Percentiles rank a stretch among this genome's conserved stretches.
Evolutionary conservation across 2,329 filamentous ascomycete species (phyloP).

Genomic region (Cladophialophora immunda): DNA sequence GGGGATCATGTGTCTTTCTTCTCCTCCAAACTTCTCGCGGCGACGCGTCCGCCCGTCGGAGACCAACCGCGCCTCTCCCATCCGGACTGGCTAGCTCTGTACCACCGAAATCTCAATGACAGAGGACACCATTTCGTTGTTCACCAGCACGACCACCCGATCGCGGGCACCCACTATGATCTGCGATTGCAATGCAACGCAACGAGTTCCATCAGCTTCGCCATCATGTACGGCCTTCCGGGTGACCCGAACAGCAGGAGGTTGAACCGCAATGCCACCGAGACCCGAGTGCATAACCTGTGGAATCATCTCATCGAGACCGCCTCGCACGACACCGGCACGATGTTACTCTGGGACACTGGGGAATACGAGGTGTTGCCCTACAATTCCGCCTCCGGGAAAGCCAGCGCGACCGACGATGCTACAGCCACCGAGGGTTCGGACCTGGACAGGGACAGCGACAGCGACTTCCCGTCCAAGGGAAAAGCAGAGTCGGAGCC

Average conservation of each 20-base stretch:
- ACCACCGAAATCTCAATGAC: constrained; percentile 55
- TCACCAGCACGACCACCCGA: constrained; percentile 76
- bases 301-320: constrained; percentile 72
- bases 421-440: constrained; percentile 14
- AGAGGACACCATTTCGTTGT: constrained; percentile 70
- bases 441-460: constrained; percentile 42
- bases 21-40: constrained; percentile 50
- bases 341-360: constrained; percentile 70
- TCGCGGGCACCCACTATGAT: constrained; percentile 75
- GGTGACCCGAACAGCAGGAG: constrained; percentile 65
- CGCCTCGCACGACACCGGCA: constrained; percentile 63
- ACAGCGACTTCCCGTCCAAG: not conserved
- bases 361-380: constrained; percentile 66
- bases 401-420: constrained; percentile 27
- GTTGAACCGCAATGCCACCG: constrained; percentile 67
- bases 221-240: constrained; percentile 70
- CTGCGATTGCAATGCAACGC: constrained; percentile 74
- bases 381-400: constrained; percentile 45
- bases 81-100: constrained; percentile 55
- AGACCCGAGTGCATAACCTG: constrained; percentile 68
- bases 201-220: constrained; percentile 70
- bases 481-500: constrained; percentile 44
- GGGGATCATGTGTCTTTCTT: constrained; percentile 60
- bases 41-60: constrained; percentile 38
- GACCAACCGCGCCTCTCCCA: constrained; percentile 50